Evolutionary conservation across 768 basidiomycete genomes (phyloP).

Genomic region (Brasilioporus rufonigricans): DNA sequence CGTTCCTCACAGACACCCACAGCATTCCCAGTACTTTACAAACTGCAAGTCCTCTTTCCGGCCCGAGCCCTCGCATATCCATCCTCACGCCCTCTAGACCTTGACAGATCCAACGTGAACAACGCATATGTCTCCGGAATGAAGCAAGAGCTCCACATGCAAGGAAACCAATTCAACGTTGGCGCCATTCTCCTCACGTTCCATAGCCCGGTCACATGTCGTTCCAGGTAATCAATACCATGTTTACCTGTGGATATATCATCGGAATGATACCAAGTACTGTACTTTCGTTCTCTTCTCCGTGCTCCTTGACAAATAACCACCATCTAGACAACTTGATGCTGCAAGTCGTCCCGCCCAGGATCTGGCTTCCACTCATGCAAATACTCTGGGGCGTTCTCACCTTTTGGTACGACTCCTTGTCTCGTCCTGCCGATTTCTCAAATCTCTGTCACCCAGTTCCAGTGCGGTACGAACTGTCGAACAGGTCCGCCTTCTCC

Average conservation of each 20-base stretch:
- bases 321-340: constrained; percentile 55
- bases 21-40: constrained; percentile 52
- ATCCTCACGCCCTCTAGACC: constrained; percentile 39
- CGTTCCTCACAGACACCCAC: not conserved
- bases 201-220: not conserved
- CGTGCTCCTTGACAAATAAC: not conserved
- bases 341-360: constrained; percentile 58
- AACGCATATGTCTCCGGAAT: constrained; percentile 82
- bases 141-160: constrained; percentile 68
- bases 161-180: constrained; percentile 62
- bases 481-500: constrained; percentile 42
- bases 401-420: constrained; percentile 52
- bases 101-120: constrained; percentile 64
- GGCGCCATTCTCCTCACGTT: constrained; percentile 5
- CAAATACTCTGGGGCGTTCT: constrained; percentile 65
- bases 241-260: constrained; percentile 75
- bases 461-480: constrained; percentile 55
- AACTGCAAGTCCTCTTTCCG: constrained; percentile 45
- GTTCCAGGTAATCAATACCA: constrained; percentile 58
- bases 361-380: constrained; percentile 66
- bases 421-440: not conserved
- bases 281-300: not conserved
- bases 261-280: constrained; percentile 71
- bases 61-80: not conserved
- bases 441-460: constrained; percentile 31